phyloP scores from a whole-genome alignment of 208 protist genomes.

The Herpetomonas samuelpessoai region DNA sequence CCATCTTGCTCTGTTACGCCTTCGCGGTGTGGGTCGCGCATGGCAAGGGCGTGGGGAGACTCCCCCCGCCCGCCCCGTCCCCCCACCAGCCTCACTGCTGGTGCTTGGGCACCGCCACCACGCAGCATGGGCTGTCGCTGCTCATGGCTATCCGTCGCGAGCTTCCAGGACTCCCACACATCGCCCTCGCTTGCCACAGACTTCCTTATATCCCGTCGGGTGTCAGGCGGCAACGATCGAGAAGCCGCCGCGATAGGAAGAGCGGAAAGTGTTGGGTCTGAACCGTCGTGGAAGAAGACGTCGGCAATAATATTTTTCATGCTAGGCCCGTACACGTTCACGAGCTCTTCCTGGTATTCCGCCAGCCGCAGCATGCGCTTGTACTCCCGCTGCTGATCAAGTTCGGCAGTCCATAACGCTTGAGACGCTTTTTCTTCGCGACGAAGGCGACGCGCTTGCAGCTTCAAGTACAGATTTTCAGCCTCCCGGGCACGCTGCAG shows the following conservation, averaged over 20 bases:
- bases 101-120: not conserved
- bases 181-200: not conserved
- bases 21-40: too few relatives aligned
- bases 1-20: too few relatives aligned
- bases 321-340: slow-evolving; percentile 43
- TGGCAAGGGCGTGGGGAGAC: too few relatives aligned
- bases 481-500: slow-evolving; percentile 34
- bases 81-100: not conserved
- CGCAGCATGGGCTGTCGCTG: not conserved
- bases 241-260: not conserved
- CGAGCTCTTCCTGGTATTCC: slow-evolving; percentile 57
- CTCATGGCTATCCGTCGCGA: not conserved
- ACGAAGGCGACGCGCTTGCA: slow-evolving; percentile 33
- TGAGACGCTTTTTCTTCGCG: slow-evolving; percentile 28
- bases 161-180: not conserved
- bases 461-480: slow-evolving; percentile 22
- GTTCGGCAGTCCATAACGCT: slow-evolving; percentile 17
- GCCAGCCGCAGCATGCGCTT: slow-evolving; percentile 30
- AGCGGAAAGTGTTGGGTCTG: slow-evolving; percentile 17
- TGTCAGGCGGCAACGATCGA: not conserved
- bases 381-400: slow-evolving; percentile 46
- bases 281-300: slow-evolving; percentile 35
- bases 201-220: not conserved
- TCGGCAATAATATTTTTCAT: slow-evolving; percentile 46
- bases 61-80: too few relatives aligned